These are phyloP conservation scores for Trichoderma asperellum DNA, from an alignment of 2,329 filamentous ascomycete species.

Conservation along the genomic window DNA sequence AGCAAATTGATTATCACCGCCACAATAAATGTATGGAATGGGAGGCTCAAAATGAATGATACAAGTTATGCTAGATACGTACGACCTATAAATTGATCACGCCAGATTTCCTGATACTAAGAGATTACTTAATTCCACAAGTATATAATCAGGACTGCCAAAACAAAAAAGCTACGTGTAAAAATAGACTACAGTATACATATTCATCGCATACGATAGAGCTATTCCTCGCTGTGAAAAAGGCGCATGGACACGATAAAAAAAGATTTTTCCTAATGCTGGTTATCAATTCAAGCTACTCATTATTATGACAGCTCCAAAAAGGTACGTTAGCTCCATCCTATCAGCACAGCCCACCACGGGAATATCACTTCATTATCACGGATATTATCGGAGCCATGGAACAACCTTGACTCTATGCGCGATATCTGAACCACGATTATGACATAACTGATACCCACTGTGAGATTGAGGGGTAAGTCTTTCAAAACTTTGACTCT, in stretches of 20 bases:
- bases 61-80: not conserved
- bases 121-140: not conserved
- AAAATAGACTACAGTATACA: not conserved
- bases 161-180: not conserved
- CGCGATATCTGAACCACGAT: constrained; percentile 15
- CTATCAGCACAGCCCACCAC: not conserved
- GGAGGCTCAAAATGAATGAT: not conserved
- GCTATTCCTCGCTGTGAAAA: not conserved
- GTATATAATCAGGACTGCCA: not conserved
- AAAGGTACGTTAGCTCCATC: not conserved
- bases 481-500: not conserved
- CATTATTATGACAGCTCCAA: not conserved
- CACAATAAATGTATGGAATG: not conserved
- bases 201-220: not conserved
- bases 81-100: constrained; percentile 7
- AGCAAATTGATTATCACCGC: not conserved
- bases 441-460: constrained; percentile 26
- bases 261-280: not conserved
- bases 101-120: not conserved
- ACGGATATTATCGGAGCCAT: constrained; percentile 16
- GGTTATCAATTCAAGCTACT: not conserved
- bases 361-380: not conserved
- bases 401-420: not conserved
- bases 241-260: not conserved
- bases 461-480: constrained; percentile 27